These are phyloP conservation scores for Coemansia sp. DNA, from an alignment of 192 early-diverging fungal genomes.

Conservation along the genomic window DNA sequence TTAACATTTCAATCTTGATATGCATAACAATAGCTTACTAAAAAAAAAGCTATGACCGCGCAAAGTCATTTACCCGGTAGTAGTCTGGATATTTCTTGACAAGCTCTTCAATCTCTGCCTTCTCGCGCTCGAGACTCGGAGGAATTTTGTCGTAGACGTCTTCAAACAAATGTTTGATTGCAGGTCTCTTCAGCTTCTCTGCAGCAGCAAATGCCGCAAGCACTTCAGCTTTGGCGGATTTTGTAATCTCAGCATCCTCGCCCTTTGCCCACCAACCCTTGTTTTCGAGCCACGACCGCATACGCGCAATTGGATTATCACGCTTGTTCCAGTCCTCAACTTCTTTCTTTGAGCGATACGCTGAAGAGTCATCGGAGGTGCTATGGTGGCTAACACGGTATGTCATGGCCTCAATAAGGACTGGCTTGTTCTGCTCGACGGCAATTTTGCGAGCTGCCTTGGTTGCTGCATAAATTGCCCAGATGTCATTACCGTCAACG, in stretches of 20 bases:
- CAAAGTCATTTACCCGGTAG: slow-evolving; percentile 62
- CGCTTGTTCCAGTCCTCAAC: slow-evolving; percentile 83
- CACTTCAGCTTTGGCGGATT: slow-evolving; percentile 66
- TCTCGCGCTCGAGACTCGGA: slow-evolving; percentile 73
- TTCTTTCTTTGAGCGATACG: slow-evolving; percentile 90
- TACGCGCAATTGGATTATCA: slow-evolving; percentile 86
- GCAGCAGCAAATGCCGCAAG: slow-evolving; percentile 79
- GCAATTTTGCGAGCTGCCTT: slow-evolving; percentile 80
- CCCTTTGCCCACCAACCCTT: slow-evolving; percentile 84
- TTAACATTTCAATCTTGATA: neutral
- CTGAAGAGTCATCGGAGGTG: slow-evolving; percentile 96
- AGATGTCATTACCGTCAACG: slow-evolving; percentile 97
- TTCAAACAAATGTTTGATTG: slow-evolving; percentile 78
- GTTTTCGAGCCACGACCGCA: slow-evolving; percentile 85
- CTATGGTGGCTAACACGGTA: slow-evolving; percentile 97
- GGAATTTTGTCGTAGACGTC: slow-evolving; percentile 92
- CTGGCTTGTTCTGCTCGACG: slow-evolving; percentile 78
- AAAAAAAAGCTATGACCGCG: slow-evolving; percentile 3
- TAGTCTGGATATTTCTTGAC: slow-evolving; percentile 83
- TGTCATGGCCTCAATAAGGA: slow-evolving; percentile 96
- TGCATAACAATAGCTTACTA: too few species aligned
- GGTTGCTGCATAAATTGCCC: slow-evolving; percentile 95
- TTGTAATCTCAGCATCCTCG: slow-evolving; percentile 61
- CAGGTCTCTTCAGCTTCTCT: slow-evolving; percentile 87
- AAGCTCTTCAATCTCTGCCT: slow-evolving; percentile 73